These are phyloP conservation scores for Chaetomiaceae sp. DNA, from an alignment of 2,329 filamentous ascomycete genomes.

Conservation along the genomic window DNA sequence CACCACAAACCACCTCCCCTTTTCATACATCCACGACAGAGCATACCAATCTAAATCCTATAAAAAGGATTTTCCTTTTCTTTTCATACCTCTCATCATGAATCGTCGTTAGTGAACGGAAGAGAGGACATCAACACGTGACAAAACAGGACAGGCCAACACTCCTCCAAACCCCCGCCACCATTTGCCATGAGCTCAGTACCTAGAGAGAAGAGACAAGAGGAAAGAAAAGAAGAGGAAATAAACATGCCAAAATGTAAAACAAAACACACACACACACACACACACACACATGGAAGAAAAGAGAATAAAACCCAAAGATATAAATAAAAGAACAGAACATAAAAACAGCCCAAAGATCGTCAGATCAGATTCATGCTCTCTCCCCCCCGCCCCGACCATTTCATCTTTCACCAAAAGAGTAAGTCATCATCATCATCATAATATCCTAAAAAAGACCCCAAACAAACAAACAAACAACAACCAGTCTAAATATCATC, in stretches of 20 bases:
- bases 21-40: neutral
- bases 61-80: constrained; percentile 3
- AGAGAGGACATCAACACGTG: constrained; percentile 3
- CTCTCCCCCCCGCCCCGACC: too few species aligned
- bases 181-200: constrained; percentile 10
- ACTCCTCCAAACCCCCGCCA: too few species aligned
- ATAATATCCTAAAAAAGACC: neutral
- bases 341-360: constrained; percentile 1
- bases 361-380: too few species aligned
- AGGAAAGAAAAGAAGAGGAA: too few species aligned
- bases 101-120: too few species aligned
- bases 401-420: too few species aligned
- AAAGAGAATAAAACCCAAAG: neutral
- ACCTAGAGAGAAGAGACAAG: too few species aligned
- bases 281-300: too few species aligned
- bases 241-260: too few species aligned
- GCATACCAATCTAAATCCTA: neutral
- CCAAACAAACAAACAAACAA: neutral
- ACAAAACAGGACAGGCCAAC: too few species aligned
- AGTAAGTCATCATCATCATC: constrained; percentile 11
- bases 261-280: neutral
- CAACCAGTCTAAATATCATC: constrained; percentile 6
- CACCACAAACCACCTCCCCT: neutral
- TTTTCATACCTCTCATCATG: too few species aligned
- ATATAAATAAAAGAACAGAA: neutral